Conservation (phyloP, 495 filamentous ascomycete species). For the Platismatia glauca region DNA sequence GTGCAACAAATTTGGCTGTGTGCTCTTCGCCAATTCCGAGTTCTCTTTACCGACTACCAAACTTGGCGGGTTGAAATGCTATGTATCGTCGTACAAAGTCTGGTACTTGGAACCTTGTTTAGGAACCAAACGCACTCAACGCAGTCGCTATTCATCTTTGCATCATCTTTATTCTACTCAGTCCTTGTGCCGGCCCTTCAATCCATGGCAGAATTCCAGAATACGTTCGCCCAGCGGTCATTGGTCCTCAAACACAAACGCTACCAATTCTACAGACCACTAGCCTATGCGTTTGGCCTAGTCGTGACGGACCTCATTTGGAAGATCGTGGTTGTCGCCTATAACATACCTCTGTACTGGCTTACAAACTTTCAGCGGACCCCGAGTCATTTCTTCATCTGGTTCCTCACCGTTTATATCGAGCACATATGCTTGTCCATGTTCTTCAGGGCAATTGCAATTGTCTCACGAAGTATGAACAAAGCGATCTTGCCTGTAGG, state of each 20-base stretch:
- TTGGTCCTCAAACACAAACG: background rate
- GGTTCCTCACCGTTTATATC: constrained; percentile 47
- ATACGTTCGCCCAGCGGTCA: background rate
- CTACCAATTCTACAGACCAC: constrained; percentile 59
- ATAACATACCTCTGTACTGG: constrained; percentile 52
- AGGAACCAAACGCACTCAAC: background rate
- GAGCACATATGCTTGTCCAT: constrained; percentile 6
- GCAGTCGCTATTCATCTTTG: background rate
- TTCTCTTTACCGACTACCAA: background rate
- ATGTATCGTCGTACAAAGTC: background rate
- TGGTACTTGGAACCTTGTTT: background rate
- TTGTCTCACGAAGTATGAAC: constrained; percentile 40
- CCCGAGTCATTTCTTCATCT: constrained; percentile 50
- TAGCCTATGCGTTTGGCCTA: constrained; percentile 48
- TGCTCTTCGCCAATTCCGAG: background rate
- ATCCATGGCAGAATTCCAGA: background rate
- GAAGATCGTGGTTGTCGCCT: constrained; percentile 42
- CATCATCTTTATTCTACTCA: background rate
- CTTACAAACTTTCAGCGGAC: constrained; percentile 44
- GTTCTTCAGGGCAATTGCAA: constrained; percentile 35
- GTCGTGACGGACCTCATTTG: constrained; percentile 52
- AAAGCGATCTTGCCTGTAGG: background rate
- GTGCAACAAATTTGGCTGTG: background rate
- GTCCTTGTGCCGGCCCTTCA: background rate
- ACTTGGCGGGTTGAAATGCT: background rate